A percentile compares a stretch with the other conserved stretches of the same genome.
phyloP scores from a whole-genome alignment of 495 filamentous ascomycete genomes.

The Letharia columbiana region DNA sequence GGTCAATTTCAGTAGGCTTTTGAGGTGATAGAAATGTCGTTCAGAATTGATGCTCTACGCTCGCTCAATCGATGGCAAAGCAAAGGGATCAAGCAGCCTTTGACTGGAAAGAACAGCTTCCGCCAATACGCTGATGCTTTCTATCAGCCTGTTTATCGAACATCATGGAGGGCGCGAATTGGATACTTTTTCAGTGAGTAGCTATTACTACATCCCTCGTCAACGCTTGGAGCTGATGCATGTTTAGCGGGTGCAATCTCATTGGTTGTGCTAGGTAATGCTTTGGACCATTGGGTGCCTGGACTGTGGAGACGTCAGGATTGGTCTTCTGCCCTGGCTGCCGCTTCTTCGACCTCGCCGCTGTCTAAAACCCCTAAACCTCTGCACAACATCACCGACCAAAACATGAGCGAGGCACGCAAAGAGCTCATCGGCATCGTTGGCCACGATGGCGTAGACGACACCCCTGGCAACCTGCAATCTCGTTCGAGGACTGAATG shows the following conservation, averaged over 20 bases:
- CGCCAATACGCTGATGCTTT: constrained; percentile 1
- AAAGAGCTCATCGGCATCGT: constrained; percentile 15
- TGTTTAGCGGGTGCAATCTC: neutral
- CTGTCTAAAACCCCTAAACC: neutral
- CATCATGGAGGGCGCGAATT: neutral
- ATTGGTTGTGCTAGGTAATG: neutral
- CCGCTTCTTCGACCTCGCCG: constrained; percentile 1
- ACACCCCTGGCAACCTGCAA: constrained; percentile 1
- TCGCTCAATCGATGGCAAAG: constrained; percentile 1
- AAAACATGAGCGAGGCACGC: constrained; percentile 15
- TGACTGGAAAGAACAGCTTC: neutral
- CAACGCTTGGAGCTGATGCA: neutral
- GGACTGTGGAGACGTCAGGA: neutral
- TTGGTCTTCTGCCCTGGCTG: neutral
- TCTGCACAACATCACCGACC: constrained; percentile 6
- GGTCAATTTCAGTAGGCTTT: too few relatives aligned
- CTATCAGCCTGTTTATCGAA: neutral
- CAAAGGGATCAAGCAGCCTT: neutral
- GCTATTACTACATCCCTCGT: neutral
- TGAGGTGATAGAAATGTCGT: neutral
- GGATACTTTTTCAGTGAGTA: neutral
- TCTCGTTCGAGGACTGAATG: constrained; percentile 19
- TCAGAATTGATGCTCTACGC: neutral
- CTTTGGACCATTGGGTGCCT: neutral
- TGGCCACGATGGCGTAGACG: constrained; percentile 9